Base-by-base conservation (phyloP, 345 rosid genomes). In the Eucalyptus marginata region DNA sequence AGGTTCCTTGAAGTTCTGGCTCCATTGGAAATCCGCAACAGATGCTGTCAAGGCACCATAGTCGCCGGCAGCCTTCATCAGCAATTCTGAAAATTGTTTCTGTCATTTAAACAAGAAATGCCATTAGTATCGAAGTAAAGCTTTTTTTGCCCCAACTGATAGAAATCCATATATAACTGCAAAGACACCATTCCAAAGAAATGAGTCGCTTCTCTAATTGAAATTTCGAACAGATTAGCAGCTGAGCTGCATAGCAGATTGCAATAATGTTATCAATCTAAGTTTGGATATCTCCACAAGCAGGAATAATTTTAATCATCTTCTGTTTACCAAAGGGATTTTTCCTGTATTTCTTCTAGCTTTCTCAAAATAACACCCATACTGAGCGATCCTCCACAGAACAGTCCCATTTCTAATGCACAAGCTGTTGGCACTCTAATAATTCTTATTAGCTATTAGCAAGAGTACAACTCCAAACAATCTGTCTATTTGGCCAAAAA, bases 11-110 rank as follows among this genome's bases (percentile, higher is more conserved):
- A 98, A 98, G 94, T 96, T 98, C 90, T 96, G 99, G 92, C 96
- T 98, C 99, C 99, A 98, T 18, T 96, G 98, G 89, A 98, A 97
- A 93, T 98, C 99, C 36, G 96, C 89, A 71, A 93, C 97, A 20
- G 99, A 96, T 52, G 99, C 96, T 88, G 99, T 96, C 94, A 98
- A 93, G 84, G 97, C 95, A 79, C 99, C 99, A 90, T 98, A 98
- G 91, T 98, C 99, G 90, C 99, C 92, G 16, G 99, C 99, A 29
- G 99, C 99, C 90, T 96, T 97, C 99, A 95, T 97, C 89, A 98
- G 94, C 90, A 98, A 92, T 88, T 97, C 99, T 2, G 99, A 98
- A 88, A 98, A 98, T 96, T 98, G 99, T 93, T 98, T 98, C 99
- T 97, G 95, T 88, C 88, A 15, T 89, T 88, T 17, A 86, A 68